Percentiles rank a stretch among this genome's conserved stretches.
phyloP scores from a whole-genome alignment of 1,284 basidiomycete species.

The Trametes versicolor region DNA sequence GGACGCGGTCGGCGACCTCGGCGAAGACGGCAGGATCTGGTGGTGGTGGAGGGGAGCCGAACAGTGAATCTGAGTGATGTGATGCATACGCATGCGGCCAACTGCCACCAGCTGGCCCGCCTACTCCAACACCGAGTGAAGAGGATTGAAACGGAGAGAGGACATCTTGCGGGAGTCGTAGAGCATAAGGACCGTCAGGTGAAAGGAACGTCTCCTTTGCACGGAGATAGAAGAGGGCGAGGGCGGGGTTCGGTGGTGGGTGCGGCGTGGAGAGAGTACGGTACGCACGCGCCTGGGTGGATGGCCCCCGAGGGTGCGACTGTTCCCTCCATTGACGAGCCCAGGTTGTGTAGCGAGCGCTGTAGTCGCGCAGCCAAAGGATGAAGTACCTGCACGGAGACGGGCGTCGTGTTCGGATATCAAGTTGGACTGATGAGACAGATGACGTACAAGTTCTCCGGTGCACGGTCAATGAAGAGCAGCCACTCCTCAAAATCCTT shows the following conservation, averaged over 20 bases:
- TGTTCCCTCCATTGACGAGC: constrained; percentile 51
- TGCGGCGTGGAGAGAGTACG: constrained; percentile 39
- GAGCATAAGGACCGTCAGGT: constrained; percentile 72
- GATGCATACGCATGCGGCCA: constrained; percentile 17
- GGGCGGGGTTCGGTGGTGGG: constrained; percentile 47
- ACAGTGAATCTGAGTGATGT: constrained; percentile 22
- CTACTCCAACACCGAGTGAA: constrained; percentile 21
- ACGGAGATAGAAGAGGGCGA: constrained; percentile 77
- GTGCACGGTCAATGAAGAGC: constrained; percentile 73
- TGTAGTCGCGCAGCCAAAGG: constrained; percentile 79
- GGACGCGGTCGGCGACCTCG: constrained; percentile 64
- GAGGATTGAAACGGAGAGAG: constrained; percentile 67
- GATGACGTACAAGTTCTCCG: constrained; percentile 70
- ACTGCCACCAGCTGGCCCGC: constrained; percentile 19
- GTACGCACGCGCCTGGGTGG: constrained; percentile 41
- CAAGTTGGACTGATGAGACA: constrained; percentile 8
- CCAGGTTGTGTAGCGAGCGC: constrained; percentile 68
- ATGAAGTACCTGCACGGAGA: constrained; percentile 66
- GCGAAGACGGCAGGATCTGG: constrained; percentile 71
- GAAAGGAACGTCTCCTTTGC: constrained; percentile 83
- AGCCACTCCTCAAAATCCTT: constrained; percentile 87
- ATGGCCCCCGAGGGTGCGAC: constrained; percentile 33
- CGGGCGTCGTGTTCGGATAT: constrained; percentile 15
- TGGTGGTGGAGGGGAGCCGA: constrained; percentile 28
- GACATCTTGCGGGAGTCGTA: constrained; percentile 71